phyloP scores from a whole-genome alignment of 805 yeast genomes.

The Metschnikowia gruessii region DNA sequence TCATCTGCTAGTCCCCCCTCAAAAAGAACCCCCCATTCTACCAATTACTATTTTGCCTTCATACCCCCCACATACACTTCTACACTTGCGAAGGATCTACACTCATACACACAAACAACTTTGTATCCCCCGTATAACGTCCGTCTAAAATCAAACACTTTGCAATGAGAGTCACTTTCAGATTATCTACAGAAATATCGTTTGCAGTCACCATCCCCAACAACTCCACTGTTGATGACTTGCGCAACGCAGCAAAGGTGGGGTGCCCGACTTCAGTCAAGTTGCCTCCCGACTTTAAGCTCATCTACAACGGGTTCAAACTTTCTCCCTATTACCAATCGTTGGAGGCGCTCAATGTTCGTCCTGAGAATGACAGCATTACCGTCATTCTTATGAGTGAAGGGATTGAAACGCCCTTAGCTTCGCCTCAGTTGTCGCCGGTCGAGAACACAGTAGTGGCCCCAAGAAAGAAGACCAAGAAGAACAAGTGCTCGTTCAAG shows the following conservation, averaged over 20 bases:
- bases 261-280: constrained; percentile 30
- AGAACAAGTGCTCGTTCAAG: constrained; percentile 49
- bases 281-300: constrained; percentile 38
- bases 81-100: neutral
- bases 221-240: constrained; percentile 50
- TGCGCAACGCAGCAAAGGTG: constrained; percentile 45
- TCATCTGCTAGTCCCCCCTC: too few species aligned
- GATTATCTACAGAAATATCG: constrained; percentile 44
- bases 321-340: constrained; percentile 29
- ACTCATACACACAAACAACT: too few species aligned
- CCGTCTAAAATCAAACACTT: too few species aligned
- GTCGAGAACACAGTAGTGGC: constrained; percentile 14
- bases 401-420: constrained; percentile 25
- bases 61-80: neutral
- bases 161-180: constrained; percentile 48
- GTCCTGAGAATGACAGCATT: constrained; percentile 16
- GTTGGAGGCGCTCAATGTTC: constrained; percentile 22
- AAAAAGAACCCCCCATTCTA: too few species aligned
- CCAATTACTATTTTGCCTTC: too few species aligned
- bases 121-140: too few species aligned
- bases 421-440: constrained; percentile 21
- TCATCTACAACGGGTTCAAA: constrained; percentile 39
- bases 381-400: constrained; percentile 29
- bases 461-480: constrained; percentile 34
- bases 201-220: constrained; percentile 50